Base-by-base conservation (phyloP, 176 grass and related monocot genomes). In the Coix lacrymajobi region DNA sequence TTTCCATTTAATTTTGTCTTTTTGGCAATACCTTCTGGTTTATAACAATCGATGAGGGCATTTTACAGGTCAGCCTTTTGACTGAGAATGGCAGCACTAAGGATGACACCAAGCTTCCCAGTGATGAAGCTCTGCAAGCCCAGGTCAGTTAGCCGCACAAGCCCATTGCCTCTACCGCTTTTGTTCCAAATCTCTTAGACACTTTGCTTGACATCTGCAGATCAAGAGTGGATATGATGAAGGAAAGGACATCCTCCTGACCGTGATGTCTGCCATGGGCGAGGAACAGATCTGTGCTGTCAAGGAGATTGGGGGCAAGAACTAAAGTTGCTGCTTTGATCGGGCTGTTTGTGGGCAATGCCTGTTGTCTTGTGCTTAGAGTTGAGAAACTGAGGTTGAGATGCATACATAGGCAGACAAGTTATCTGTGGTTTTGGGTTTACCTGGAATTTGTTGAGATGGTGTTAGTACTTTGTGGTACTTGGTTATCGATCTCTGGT, bases 241-340 rank as follows among this genome's bases (percentile, higher is more conserved):
- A 38, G 89, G 89, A 26, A 91, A 91, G 89, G 89, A 91, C 61
- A 73, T 88, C 71, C 80, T 91, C 63, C 69, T 91, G 85, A 81
- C 81, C 6, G 89, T 91, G 71, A 87, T 87, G 85, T 91, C 85
- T 1, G 81, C 89, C 51, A 91, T 91, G 89, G 89, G 85, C 7
- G 89, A 91, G 80, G 89, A 91, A 32, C 89, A 91, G 81, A 91
- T 91, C 45, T 87, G 85, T 32, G 76, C 71, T 16, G 70, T 91
- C 26, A 91, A 91, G 77, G 89, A 91, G 36, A 77, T 91, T 61
- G 56, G 71, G 24, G 81, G 75, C 31, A 84, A 87, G 41, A 85
- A 77, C 33, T 89, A 77, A 64, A 36, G 82, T 41, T 11, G 33
- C 43, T 30, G 40, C 28, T 20, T 64, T 44, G 16, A 5, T 5